phyloP scores from a whole-genome alignment of 805 yeast genomes.

The Candida maris region DNA sequence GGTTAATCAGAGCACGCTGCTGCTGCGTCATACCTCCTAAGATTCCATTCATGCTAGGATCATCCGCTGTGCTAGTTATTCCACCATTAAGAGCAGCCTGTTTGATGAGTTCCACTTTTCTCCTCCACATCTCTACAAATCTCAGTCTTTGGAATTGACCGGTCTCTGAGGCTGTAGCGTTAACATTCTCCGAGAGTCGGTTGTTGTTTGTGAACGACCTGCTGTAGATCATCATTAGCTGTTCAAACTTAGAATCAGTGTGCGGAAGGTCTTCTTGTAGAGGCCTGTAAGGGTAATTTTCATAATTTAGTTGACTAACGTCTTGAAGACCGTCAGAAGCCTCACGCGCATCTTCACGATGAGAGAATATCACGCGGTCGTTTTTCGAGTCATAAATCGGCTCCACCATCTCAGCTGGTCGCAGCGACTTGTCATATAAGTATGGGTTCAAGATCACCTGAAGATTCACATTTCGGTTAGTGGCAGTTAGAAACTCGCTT shows the following conservation, averaged over 20 bases:
- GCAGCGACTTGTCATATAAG: constrained; percentile 40
- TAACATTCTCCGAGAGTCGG: constrained; percentile 25
- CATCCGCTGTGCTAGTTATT: constrained; percentile 12
- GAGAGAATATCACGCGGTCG: constrained; percentile 32
- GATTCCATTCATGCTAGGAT: constrained; percentile 24
- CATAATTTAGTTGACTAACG: constrained; percentile 17
- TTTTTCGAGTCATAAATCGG: constrained; percentile 37
- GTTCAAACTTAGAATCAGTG: constrained; percentile 83
- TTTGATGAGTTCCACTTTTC: constrained; percentile 55
- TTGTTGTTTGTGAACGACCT: constrained; percentile 39
- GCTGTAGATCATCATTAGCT: constrained; percentile 71
- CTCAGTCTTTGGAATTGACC: constrained; percentile 79
- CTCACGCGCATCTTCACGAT: constrained; percentile 38
- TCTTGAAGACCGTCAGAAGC: constrained; percentile 16
- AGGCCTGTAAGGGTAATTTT: constrained; percentile 28
- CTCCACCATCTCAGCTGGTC: constrained; percentile 42
- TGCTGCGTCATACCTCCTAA: constrained; percentile 28
- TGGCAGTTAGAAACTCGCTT: constrained; percentile 75
- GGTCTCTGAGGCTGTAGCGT: constrained; percentile 24
- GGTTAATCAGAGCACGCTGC: constrained; percentile 27
- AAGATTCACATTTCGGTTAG: constrained; percentile 73
- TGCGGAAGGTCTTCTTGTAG: constrained; percentile 71
- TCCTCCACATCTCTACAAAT: constrained; percentile 82
- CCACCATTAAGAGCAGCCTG: constrained; percentile 37
- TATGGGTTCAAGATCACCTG: constrained; percentile 73